Base-by-base conservation (phyloP, 1,139 yeast genomes). In the Oligophagozyma castellii region DNA sequence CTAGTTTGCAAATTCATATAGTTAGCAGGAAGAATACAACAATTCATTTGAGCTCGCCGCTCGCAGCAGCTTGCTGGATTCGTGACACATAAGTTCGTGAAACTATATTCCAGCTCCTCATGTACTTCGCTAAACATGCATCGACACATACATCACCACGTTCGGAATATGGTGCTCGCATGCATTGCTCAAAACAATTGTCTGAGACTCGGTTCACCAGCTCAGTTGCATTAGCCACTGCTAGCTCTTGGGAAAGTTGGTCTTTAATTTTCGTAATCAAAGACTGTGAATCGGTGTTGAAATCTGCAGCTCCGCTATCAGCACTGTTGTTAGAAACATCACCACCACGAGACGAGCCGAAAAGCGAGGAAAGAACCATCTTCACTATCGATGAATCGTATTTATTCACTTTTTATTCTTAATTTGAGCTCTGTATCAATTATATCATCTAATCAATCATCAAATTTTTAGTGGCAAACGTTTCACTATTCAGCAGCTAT, bases 21-120 rank as follows among this genome's bases (percentile, higher is more conserved):
- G 8, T 21, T 11, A 12, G 12, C 5, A 21, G 12, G n/a, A 13
- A n/a, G 12, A 21, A 21, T 21, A 21, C n/a, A 23, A 12, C 8
- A 5, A 13, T n/a, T 14, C 5, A 14, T 36, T 32, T 47, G 15
- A 49, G 46, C 24, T 49, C 53, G 6, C 53, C 53, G 13, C 50
- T 29, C 12, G 42, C 40, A 12, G 55, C 46, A 11, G 67, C 61
- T 38, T 65, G 64, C 46, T 77, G 89, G 43, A 83, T 77, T 54
- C 94, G 68, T 15, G 71, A 53, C 31, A 81, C 70, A 53, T 83
- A 83, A 10, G 81, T 62, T 53, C 72, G 73, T 18, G 93, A 79
- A 30, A 84, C 63, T 31, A 76, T 65, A 49, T 83, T 83, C 95
- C 95, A 84, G 23, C 93, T 73, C 54, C 79, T 69, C 92, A 84